Percentiles rank a stretch among this genome's conserved stretches.
phyloP scores from a whole-genome alignment of 177 flowering plant genomes.

The Telopea speciosissima region DNA sequence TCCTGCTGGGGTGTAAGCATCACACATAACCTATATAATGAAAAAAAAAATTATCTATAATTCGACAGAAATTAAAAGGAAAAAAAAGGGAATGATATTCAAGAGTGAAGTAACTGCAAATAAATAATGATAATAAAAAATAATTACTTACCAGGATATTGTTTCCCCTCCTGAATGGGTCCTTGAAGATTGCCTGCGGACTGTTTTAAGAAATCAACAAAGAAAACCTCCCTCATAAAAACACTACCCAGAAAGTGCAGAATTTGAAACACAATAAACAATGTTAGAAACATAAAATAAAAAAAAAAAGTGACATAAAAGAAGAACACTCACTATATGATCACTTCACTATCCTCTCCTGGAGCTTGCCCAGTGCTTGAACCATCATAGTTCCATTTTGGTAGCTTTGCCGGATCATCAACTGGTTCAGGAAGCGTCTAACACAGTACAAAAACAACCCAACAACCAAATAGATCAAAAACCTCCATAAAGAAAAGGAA shows the following conservation, averaged over 20 bases:
- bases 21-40: conserved; percentile 66
- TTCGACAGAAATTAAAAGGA: not conserved
- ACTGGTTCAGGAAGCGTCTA: conserved; percentile 57
- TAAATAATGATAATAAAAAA: not conserved
- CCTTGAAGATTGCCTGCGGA: conserved; percentile 94
- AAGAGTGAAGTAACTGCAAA: not conserved
- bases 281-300: not conserved
- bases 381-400: conserved; percentile 91
- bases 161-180: conserved; percentile 94
- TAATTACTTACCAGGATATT: conserved; percentile 62
- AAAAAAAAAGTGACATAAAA: not conserved
- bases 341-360: conserved; percentile 91
- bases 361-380: conserved; percentile 93
- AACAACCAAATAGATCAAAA: not conserved
- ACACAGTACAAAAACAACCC: not conserved
- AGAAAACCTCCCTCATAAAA: not conserved
- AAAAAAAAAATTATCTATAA: not conserved
- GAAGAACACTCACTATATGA: conserved; percentile 50
- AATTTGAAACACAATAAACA: not conserved
- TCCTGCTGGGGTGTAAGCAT: conserved; percentile 79
- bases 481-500: too few species aligned
- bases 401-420: conserved; percentile 49
- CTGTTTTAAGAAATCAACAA: conserved; percentile 27
- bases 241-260: not conserved
- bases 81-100: not conserved